Base-by-base conservation (phyloP, 352 stramenopile species). In the Thalassiosira pacifica region DNA sequence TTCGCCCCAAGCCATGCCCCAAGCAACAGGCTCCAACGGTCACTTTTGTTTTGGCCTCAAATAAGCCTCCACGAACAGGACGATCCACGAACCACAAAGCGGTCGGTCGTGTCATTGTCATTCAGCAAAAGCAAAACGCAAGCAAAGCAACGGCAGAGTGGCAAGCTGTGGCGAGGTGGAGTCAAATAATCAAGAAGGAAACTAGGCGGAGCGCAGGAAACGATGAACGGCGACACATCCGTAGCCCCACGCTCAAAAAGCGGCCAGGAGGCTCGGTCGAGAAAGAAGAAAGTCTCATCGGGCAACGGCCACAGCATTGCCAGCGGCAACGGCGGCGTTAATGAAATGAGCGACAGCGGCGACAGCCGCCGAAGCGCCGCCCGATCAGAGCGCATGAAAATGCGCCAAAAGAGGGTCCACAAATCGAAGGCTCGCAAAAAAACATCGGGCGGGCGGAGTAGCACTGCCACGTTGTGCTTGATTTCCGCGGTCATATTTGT, bases 211-310 rank as follows among this genome's bases (percentile, higher is more conserved):
- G 45, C 45, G 45, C 45, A 57, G 18, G 34, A 26, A 53, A 59
- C 34, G 16, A 75, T 75, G 67, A 65, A 65, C 67, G 48, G 45
- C 19, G 18, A 26, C 48, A 61, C 24, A 16, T 31, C 29, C 37
- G 27, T 48, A 24, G 26, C 59, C 19, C 13, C 66, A 8, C 27
- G 3, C 53, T 76, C 52, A 11, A 64, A 40, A 45, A 71, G 52
- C 8, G 65, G 75, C 40, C 55, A 27, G 37, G 76, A 88, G 27
- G 69, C 82, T 19, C 71, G 82, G 37, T 85, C 82, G 34, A 68
- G 83, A 42, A 89, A 80, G 48, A 86, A 86, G 59, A 76, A 79
- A 29, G 16, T 71, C 22, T 73, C 57, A 19, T 76, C 70, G 0
- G 34, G 63, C 34, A 77, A 67, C 16, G 64, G 45, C 11, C 0